Evolutionary conservation across 805 yeast genomes (phyloP).

Genomic region (Candida taoyuanica): DNA sequence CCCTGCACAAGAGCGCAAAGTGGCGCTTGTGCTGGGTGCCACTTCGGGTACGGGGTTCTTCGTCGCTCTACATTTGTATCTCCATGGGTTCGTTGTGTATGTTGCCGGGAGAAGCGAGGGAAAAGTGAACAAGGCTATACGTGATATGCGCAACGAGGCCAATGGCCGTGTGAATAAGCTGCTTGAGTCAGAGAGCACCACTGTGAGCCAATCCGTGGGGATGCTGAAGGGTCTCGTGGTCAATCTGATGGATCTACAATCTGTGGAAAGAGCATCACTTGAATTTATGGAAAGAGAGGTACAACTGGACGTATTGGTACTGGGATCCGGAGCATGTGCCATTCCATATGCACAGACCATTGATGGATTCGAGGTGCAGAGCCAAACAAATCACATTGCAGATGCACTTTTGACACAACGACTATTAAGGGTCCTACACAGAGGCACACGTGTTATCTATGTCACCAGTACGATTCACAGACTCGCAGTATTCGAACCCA

Average conservation of each 20-base stretch:
- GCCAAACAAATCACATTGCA: constrained; percentile 74
- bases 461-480: constrained; percentile 58
- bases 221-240: constrained; percentile 46
- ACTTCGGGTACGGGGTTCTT: constrained; percentile 78
- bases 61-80: constrained; percentile 67
- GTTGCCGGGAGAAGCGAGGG: constrained; percentile 64
- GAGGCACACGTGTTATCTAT: constrained; percentile 38
- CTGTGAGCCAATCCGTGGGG: constrained; percentile 37
- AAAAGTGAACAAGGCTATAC: constrained; percentile 53
- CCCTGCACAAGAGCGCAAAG: constrained; percentile 49
- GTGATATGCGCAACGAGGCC: constrained; percentile 54
- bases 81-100: constrained; percentile 75
- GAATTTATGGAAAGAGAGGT: constrained; percentile 43
- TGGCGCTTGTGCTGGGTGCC: constrained; percentile 78
- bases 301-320: constrained; percentile 55
- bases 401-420: constrained; percentile 67
- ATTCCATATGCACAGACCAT: constrained; percentile 61
- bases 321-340: constrained; percentile 81
- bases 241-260: constrained; percentile 43
- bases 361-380: constrained; percentile 72
- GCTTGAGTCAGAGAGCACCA: constrained; percentile 9
- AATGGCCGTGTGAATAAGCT: constrained; percentile 13
- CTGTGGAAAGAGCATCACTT: constrained; percentile 46
- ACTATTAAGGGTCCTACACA: constrained; percentile 40
- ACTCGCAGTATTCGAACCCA: constrained; percentile 37